phyloP scores from a whole-genome alignment of 2,329 filamentous ascomycete species.

The Fusarium compactum region DNA sequence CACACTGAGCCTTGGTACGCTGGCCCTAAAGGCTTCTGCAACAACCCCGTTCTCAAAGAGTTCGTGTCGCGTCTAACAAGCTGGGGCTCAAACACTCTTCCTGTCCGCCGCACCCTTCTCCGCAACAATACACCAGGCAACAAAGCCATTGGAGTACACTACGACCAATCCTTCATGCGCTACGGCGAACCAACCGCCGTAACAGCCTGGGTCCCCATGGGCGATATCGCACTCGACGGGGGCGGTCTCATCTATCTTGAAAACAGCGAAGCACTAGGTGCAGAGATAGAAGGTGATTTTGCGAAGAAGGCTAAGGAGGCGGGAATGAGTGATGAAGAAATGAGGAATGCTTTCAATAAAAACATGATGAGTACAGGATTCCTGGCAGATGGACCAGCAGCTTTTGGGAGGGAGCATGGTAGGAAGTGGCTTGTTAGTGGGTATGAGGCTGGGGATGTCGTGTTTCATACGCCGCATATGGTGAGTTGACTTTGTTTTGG shows the following conservation, averaged over 20 bases:
- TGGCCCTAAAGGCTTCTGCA: constrained; percentile 56
- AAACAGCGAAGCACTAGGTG: constrained; percentile 54
- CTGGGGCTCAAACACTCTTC: constrained; percentile 62
- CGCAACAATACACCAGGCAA: constrained; percentile 69
- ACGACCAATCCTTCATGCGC: constrained; percentile 70
- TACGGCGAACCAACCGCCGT: constrained; percentile 67
- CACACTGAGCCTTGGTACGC: constrained; percentile 65
- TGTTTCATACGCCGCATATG: constrained; percentile 55
- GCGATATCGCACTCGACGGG: constrained; percentile 64
- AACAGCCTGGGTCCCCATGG: constrained; percentile 70
- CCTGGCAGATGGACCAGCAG: constrained; percentile 62
- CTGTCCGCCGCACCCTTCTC: constrained; percentile 60
- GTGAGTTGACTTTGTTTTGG: constrained; percentile 6
- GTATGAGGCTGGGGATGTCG: constrained; percentile 59
- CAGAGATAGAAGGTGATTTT: constrained; percentile 64
- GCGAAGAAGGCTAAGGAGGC: constrained; percentile 59
- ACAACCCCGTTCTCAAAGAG: constrained; percentile 61
- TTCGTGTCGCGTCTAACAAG: constrained; percentile 65
- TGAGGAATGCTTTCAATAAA: constrained; percentile 64
- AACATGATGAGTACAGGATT: constrained; percentile 71
- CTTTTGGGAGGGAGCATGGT: constrained; percentile 49
- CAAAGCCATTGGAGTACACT: constrained; percentile 70
- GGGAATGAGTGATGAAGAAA: constrained; percentile 66
- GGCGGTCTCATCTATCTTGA: constrained; percentile 72
- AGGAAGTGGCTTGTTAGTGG: constrained; percentile 54